These are phyloP conservation scores for Fusarium sp. DNA, from an alignment of 2,329 filamentous ascomycete species.

Conservation along the genomic window DNA sequence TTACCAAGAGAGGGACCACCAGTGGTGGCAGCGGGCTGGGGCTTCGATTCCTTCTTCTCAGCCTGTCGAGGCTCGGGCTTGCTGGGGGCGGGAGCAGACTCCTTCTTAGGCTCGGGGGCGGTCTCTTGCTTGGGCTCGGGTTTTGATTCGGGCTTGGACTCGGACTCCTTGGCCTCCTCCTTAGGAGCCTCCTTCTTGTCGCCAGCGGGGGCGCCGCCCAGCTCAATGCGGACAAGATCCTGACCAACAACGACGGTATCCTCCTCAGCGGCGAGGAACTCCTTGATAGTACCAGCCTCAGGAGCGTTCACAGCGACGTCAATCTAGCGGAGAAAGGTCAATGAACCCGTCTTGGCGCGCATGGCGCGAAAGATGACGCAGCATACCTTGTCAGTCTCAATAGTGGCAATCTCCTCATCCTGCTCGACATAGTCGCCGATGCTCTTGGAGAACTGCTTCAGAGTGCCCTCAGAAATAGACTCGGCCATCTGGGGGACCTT, in stretches of 20 bases:
- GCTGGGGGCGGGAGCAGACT: slow-evolving; percentile 39
- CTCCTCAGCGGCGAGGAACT: slow-evolving; percentile 90
- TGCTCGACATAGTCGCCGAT: slow-evolving; percentile 92
- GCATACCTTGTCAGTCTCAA: slow-evolving; percentile 95
- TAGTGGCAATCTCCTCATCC: slow-evolving; percentile 97
- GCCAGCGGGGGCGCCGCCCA: slow-evolving; percentile 64
- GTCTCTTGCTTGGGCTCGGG: slow-evolving; percentile 46
- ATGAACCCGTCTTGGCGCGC: neutral
- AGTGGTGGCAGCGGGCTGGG: slow-evolving; percentile 31
- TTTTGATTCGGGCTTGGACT: slow-evolving; percentile 50
- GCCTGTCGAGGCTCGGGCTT: slow-evolving; percentile 39
- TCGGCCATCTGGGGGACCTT: slow-evolving; percentile 99
- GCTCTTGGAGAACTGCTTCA: slow-evolving; percentile 94
- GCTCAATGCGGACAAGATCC: slow-evolving; percentile 84
- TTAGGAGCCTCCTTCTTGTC: slow-evolving; percentile 50
- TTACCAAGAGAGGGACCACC: slow-evolving; percentile 63
- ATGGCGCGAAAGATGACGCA: neutral
- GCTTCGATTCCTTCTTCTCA: slow-evolving; percentile 43
- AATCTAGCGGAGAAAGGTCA: slow-evolving; percentile 65
- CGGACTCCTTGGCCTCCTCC: slow-evolving; percentile 43
- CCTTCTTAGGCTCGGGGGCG: slow-evolving; percentile 48
- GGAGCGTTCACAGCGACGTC: slow-evolving; percentile 97
- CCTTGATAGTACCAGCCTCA: slow-evolving; percentile 87
- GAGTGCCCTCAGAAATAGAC: slow-evolving; percentile 95
- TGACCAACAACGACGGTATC: slow-evolving; percentile 96